Conservation (phyloP, 139 green algal genomes). For the Tetradesmus lagerheimii region DNA sequence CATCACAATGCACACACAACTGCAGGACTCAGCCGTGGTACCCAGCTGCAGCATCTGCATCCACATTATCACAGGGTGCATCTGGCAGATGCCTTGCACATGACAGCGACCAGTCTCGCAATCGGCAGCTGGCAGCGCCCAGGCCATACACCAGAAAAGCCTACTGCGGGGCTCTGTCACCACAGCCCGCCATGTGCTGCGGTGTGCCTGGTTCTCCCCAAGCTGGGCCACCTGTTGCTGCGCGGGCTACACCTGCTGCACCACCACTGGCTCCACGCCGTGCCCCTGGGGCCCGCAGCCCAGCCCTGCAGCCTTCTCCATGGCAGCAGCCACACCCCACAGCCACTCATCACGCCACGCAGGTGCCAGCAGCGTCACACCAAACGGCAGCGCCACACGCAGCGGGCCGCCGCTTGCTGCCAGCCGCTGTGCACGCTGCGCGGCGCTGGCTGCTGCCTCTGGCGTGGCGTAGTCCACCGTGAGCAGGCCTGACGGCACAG, state of each 20-base stretch:
- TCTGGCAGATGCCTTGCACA: no score
- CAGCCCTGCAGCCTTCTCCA: constrained; percentile 62
- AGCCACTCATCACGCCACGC: constrained; percentile 81
- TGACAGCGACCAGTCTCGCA: no score
- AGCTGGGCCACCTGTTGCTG: background rate
- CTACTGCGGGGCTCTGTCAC: no score
- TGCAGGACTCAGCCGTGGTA: no score
- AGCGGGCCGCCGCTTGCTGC: constrained; percentile 36
- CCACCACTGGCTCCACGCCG: constrained; percentile 52
- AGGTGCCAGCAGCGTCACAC: constrained; percentile 76
- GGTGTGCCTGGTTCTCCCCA: no score
- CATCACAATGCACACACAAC: no score
- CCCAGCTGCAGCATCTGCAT: no score
- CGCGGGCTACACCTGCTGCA: background rate
- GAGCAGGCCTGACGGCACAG: constrained; percentile 75
- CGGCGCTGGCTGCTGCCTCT: background rate
- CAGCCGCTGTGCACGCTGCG: constrained; percentile 44
- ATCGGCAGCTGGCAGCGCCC: no score
- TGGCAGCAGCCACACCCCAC: constrained; percentile 65
- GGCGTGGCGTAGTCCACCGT: constrained; percentile 25
- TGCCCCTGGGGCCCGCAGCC: constrained; percentile 72
- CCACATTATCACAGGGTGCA: no score
- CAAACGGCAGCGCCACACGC: constrained; percentile 75
- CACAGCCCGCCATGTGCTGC: no score
- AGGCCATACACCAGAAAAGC: no score